Evolutionary conservation across 441 rosid species (phyloP), one percentile per base, ranked within the genome.

Genomic region (Cnidoscolus chayamansa): DNA sequence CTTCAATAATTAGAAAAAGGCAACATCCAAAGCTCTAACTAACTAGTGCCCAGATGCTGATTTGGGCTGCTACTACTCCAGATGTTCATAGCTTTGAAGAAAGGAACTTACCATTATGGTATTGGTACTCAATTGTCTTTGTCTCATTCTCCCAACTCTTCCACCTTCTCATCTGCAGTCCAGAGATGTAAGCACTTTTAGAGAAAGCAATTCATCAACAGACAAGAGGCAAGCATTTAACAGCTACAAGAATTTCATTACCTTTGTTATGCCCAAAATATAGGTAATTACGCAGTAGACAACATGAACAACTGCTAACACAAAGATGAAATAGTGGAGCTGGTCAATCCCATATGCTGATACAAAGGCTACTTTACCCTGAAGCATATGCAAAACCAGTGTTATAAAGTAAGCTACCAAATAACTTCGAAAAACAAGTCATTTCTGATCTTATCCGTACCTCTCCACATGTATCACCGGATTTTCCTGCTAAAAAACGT

Each of bases 271-370:
- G 54, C 99, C 94, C 70, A 94, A 67, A 76, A 82, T 84, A 76
- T 86, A 87, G 67, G 93, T 94, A 58, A 72, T 45, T 72, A 94
- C 80, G 81, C 97, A 86, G 78, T 90, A 94, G 49, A 92, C 66
- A n/a, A 94, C 72, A 78, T 94, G 99, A 55, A 81, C 80, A 53
- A 88, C 68, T 59, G 99, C 99, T 16, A 94, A 81, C 31, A 90
- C 86, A 80, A 94, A 94, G 83, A 94, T 92, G 91, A 94, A 92
- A 60, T 92, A 82, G 72, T 94, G 99, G 11, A 94, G 90, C 85
- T 90, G 94, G 72, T 94, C 97, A 75, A 94, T 84, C 51, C 91
- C 97, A 71, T 89, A 89, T 3, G 91, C 81, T 9, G 99, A 89
- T 57, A 92, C 89, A 63, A 94, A 80, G 1, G 97, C 87, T 65